phyloP scores from a whole-genome alignment of 768 basidiomycete species.

The Hericium rajendrae region DNA sequence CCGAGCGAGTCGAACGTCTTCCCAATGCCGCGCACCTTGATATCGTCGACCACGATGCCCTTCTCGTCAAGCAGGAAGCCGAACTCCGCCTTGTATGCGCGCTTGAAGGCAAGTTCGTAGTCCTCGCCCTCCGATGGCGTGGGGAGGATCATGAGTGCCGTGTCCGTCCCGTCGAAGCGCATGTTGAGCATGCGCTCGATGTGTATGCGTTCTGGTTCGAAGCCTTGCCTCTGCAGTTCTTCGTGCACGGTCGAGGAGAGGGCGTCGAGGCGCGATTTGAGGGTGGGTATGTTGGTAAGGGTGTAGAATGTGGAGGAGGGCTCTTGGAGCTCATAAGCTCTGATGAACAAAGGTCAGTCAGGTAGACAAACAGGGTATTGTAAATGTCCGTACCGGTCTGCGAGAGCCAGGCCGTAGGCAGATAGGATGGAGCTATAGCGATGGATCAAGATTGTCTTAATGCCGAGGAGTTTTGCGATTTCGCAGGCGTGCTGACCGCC shows the following conservation, averaged over 20 bases:
- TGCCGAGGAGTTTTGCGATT: slow-evolving; percentile 78
- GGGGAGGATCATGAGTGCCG: slow-evolving; percentile 80
- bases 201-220: slow-evolving; percentile 59
- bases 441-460: slow-evolving; percentile 81
- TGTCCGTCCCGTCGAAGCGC: slow-evolving; percentile 92
- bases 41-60: slow-evolving; percentile 79
- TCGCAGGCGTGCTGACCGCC: slow-evolving; percentile 93
- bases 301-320: slow-evolving; percentile 78
- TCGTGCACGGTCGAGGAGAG: slow-evolving; percentile 50
- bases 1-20: slow-evolving; percentile 82
- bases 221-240: slow-evolving; percentile 76
- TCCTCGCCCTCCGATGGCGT: slow-evolving; percentile 43
- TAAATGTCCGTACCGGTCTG: slow-evolving; percentile 46
- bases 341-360: slow-evolving; percentile 17
- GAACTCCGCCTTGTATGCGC: slow-evolving; percentile 78
- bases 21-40: slow-evolving; percentile 87
- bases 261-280: slow-evolving; percentile 60
- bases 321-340: slow-evolving; percentile 83
- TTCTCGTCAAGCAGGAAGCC: slow-evolving; percentile 86
- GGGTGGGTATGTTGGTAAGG: slow-evolving; percentile 38
- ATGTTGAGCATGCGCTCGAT: slow-evolving; percentile 83
- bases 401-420: slow-evolving; percentile 88
- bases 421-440: slow-evolving; percentile 89
- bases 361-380: background rate
- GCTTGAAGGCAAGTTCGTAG: slow-evolving; percentile 72